Percentiles rank a stretch among this genome's conserved stretches.
Conservation (phyloP, 345 rosid species). For the Salix suchowensis region DNA sequence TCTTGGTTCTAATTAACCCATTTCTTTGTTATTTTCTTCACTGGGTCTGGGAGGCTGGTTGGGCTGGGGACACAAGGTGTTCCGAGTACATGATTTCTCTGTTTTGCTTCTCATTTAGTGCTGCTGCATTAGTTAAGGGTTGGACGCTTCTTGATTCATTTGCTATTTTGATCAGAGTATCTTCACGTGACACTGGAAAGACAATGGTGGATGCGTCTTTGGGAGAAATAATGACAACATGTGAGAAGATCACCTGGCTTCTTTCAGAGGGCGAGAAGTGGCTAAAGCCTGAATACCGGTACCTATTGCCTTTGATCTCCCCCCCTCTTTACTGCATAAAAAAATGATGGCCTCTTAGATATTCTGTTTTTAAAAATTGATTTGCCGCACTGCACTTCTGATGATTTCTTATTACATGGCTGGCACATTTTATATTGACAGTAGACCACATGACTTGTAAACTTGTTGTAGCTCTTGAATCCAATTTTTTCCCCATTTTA, state of each 20-base stretch:
- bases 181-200: slow-evolving; percentile 98
- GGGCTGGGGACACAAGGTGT: neutral
- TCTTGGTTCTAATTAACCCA: neutral
- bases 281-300: slow-evolving; percentile 94
- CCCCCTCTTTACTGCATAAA: neutral
- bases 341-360: neutral
- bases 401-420: neutral
- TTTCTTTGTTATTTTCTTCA: neutral
- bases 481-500: neutral
- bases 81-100: neutral
- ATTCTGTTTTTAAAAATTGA: too few relatives aligned
- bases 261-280: slow-evolving; percentile 95
- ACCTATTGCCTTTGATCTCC: slow-evolving; percentile 13
- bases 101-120: neutral
- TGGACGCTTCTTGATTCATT: neutral
- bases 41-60: neutral
- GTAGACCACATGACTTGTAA: neutral
- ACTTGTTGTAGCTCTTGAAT: neutral
- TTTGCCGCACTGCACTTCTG: neutral
- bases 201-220: slow-evolving; percentile 97
- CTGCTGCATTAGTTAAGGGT: neutral
- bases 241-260: slow-evolving; percentile 99
- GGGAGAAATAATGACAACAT: slow-evolving; percentile 99
- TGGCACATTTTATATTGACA: neutral
- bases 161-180: slow-evolving; percentile 48